Conservation (phyloP, 805 yeast species). For the Blastobotrys robertii region DNA sequence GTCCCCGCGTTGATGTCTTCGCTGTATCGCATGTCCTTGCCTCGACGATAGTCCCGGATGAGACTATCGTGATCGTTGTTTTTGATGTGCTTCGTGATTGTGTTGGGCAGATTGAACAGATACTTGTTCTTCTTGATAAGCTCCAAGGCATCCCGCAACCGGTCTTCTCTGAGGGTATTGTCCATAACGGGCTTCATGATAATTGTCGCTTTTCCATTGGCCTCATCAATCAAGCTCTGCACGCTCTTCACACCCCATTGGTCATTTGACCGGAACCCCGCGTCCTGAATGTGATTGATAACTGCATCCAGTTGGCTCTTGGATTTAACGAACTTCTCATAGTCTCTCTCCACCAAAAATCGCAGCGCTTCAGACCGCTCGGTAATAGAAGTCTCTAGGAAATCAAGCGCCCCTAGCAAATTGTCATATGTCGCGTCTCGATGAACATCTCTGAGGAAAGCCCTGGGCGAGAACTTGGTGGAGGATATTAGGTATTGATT, state of each 20-base stretch:
- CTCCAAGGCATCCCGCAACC: conserved; percentile 39
- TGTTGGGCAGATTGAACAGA: conserved; percentile 49
- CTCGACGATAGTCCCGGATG: conserved; percentile 47
- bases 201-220: conserved; percentile 43
- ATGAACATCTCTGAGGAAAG: conserved; percentile 48
- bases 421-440: conserved; percentile 44
- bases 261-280: conserved; percentile 25
- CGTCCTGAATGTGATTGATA: conserved; percentile 40
- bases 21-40: conserved; percentile 27
- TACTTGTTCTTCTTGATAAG: conserved; percentile 43
- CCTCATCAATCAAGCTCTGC: conserved; percentile 32
- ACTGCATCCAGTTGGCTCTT: conserved; percentile 57
- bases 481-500: conserved; percentile 45
- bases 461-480: conserved; percentile 47
- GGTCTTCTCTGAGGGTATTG: conserved; percentile 38
- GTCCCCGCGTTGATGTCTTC: conserved; percentile 15
- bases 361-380: conserved; percentile 42
- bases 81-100: conserved; percentile 34
- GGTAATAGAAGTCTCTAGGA: conserved; percentile 40
- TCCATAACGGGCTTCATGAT: conserved; percentile 51
- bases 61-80: conserved; percentile 49
- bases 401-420: conserved; percentile 37
- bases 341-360: conserved; percentile 46
- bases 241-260: conserved; percentile 30
- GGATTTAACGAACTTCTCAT: conserved; percentile 52